Base-by-base conservation (phyloP, 495 filamentous ascomycete genomes). In the Neurospora sp. region DNA sequence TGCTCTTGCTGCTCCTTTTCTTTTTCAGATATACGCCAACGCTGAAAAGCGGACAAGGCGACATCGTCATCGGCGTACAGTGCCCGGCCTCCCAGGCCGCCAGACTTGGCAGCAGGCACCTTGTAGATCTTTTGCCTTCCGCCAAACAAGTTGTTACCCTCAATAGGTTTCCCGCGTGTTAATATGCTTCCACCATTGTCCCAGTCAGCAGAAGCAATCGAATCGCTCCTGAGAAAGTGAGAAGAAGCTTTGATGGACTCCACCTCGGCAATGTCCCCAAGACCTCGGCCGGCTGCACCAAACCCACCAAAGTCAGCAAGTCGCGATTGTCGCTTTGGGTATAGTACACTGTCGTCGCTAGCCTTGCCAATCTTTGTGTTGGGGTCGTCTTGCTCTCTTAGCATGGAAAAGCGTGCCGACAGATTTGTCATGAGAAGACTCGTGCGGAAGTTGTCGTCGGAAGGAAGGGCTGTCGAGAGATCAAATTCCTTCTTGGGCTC, bases 91-190 rank as follows among this genome's bases (percentile, higher is more conserved):
- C 85, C 82, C 88, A 92, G 87, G 42, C 85, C 88, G 9, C 85
- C 83, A 9, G 78, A 75, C 20, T 82, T 81, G 39, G 80, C 82
- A 22, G 85, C 86, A 0, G 93, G 88, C 69, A 99, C 93, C 76
- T 94, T 96, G 82, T 96, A 98, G 31, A 98, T 89, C 81, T 98
- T 99, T 78, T 99, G 96, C 39, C 96, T 89, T 11, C 96, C 96
- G 70, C 96, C 96, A 83, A 99, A 99, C 73, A 99, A 79, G 76
- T 93, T 92, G 82, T 98, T 99, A 22, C 94, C 93, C 81, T 98
- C 96, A 2, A 88, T 90, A 11, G 93, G 93, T 76, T 94, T 90
- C n/a, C 89, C 83, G 46, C 96, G 87, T 78, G 86, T 91, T 91
- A 98, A 94, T 16, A 98, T 87, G 77, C 93, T 93, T 0, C 87